phyloP scores from a whole-genome alignment of 768 basidiomycete species.

The Kwoniella bestiolae region DNA sequence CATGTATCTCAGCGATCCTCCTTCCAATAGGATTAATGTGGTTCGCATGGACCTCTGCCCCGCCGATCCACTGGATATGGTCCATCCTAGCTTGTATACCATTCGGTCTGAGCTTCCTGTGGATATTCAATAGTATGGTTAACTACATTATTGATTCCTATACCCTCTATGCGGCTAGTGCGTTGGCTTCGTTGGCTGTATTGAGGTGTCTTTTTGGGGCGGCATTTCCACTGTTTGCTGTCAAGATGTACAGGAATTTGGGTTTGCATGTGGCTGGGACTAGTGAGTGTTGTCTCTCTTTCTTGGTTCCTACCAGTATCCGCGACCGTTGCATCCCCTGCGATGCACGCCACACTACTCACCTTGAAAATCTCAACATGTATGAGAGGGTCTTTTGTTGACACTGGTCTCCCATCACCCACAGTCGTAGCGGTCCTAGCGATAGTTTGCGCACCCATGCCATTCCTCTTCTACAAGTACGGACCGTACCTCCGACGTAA shows the following conservation, averaged over 20 bases:
- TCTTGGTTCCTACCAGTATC: neutral
- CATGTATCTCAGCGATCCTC: constrained; percentile 64
- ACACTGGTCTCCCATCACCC: neutral
- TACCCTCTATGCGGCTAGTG: constrained; percentile 67
- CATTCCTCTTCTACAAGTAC: constrained; percentile 71
- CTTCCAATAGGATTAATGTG: constrained; percentile 62
- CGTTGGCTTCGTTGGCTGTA: constrained; percentile 69
- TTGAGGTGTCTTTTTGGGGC: constrained; percentile 67
- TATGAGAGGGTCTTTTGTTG: neutral
- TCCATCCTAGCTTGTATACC: constrained; percentile 69
- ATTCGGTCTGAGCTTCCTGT: constrained; percentile 68
- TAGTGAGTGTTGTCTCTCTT: constrained; percentile 6
- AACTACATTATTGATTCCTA: constrained; percentile 74
- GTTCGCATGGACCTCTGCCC: constrained; percentile 64
- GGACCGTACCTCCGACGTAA: constrained; percentile 63
- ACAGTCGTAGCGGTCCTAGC: constrained; percentile 31
- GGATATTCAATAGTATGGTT: constrained; percentile 66
- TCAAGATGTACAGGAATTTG: constrained; percentile 33
- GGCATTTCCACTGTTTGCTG: constrained; percentile 62
- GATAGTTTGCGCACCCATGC: constrained; percentile 47
- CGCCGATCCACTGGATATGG: constrained; percentile 66
- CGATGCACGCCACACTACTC: too few species aligned
- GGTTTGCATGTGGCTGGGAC: constrained; percentile 37
- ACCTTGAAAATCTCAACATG: too few species aligned
- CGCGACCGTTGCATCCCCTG: too few species aligned